phyloP scores from a whole-genome alignment of 2,329 filamentous ascomycete genomes.

The Hypomyces perniciosus region DNA sequence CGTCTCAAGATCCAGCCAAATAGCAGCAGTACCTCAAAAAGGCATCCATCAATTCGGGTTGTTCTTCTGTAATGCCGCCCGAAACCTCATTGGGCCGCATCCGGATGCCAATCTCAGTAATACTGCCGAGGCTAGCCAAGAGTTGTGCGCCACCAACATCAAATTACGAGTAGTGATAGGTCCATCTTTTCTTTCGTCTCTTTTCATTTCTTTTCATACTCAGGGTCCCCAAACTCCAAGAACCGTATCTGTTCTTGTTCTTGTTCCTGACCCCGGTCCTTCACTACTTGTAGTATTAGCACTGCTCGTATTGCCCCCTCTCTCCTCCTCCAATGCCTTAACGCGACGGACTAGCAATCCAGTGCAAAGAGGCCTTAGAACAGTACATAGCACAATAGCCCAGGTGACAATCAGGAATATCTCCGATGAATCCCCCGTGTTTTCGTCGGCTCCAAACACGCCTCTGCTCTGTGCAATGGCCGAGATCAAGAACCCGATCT shows the following conservation, averaged over 20 bases:
- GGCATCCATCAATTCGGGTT: too few species aligned
- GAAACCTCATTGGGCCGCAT: too few species aligned
- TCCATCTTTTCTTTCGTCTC: too few species aligned
- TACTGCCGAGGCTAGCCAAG: slow-evolving; percentile 32
- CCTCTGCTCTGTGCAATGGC: slow-evolving; percentile 3
- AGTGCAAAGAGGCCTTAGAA: slow-evolving; percentile 43
- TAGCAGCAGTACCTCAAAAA: too few species aligned
- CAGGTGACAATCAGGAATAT: slow-evolving; percentile 10
- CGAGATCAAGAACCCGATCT: slow-evolving; percentile 10
- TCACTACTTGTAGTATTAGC: too few species aligned
- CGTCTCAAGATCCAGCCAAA: too few species aligned
- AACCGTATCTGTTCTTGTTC: background rate
- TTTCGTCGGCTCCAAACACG: slow-evolving; percentile 2
- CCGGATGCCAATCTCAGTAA: too few species aligned
- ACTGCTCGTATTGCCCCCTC: too few species aligned
- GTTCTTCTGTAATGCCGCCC: too few species aligned
- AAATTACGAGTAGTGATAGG: too few species aligned
- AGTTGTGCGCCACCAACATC: slow-evolving; percentile 41
- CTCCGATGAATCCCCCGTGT: background rate
- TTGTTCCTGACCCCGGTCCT: too few species aligned
- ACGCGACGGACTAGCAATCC: slow-evolving; percentile 41
- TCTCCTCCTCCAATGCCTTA: background rate
- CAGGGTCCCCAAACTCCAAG: background rate
- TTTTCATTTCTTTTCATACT: background rate
- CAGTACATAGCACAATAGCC: slow-evolving; percentile 46